Evolutionary conservation across 345 rosid genomes (phyloP).

Genomic region (Populus nigra): DNA sequence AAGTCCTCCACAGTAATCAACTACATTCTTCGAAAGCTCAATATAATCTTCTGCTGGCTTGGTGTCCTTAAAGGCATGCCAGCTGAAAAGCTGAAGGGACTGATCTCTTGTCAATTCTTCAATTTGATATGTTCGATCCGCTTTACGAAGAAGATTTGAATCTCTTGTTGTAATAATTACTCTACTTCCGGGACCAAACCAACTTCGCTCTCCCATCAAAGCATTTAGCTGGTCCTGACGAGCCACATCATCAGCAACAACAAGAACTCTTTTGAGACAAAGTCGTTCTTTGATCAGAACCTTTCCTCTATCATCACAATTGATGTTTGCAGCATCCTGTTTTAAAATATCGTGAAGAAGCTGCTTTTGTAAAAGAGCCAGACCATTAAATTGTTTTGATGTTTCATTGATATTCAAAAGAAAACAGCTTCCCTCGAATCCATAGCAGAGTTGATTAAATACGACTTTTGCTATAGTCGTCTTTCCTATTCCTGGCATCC

Average conservation of each 20-base stretch:
- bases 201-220: neutral
- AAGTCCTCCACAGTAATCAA: neutral
- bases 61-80: slow-evolving; percentile 10
- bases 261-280: neutral
- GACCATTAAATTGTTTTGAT: neutral
- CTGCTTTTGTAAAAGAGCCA: neutral
- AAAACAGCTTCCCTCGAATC: neutral
- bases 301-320: neutral
- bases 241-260: slow-evolving; percentile 17
- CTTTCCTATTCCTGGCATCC: too few relatives aligned
- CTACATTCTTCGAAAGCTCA: neutral
- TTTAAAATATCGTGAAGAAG: neutral
- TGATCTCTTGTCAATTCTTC: neutral
- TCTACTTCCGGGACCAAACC: slow-evolving; percentile 9
- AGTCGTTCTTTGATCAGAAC: neutral
- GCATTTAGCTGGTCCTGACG: neutral
- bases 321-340: rapidly evolving
- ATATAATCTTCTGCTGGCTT: neutral
- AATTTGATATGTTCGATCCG: neutral
- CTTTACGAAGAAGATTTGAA: neutral
- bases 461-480: too few relatives aligned
- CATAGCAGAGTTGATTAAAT: too few relatives aligned
- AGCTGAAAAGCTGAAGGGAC: slow-evolving; percentile 7
- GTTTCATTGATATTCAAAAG: neutral
- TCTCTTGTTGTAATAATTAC: slow-evolving; percentile 11